A percentile compares a stretch with the other conserved stretches of the same genome.
phyloP scores from a whole-genome alignment of 2,329 filamentous ascomycete species.

The Onygenales sp. region DNA sequence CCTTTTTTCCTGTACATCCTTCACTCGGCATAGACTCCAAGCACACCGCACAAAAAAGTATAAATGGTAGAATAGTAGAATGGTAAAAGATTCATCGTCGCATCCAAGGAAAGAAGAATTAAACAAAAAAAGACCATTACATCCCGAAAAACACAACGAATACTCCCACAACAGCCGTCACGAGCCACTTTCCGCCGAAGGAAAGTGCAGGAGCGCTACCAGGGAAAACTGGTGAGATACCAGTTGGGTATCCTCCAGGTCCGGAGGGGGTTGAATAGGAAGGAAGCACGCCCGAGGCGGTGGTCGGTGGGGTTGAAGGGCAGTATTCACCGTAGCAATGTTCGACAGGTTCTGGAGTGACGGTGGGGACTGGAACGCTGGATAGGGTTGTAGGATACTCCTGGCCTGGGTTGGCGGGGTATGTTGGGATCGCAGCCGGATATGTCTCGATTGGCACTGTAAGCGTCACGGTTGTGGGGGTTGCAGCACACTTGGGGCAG shows the following conservation, averaged over 20 bases:
- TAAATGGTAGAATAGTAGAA: too few relatives aligned
- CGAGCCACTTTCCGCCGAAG: not conserved
- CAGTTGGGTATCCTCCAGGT: not conserved
- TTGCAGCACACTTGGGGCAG: slow-evolving; percentile 9
- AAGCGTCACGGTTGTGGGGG: slow-evolving; percentile 26
- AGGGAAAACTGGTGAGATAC: not conserved
- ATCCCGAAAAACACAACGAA: not conserved
- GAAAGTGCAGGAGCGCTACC: slow-evolving; percentile 1
- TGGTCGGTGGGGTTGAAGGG: not conserved
- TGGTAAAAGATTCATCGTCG: not conserved
- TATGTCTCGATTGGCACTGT: slow-evolving; percentile 16
- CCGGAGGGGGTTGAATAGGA: not conserved
- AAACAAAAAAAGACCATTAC: not conserved
- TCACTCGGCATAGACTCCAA: not conserved
- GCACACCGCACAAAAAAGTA: not conserved
- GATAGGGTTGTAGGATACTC: not conserved
- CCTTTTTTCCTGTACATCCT: too few relatives aligned
- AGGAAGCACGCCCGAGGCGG: not conserved
- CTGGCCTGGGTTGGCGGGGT: not conserved
- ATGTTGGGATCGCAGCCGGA: not conserved
- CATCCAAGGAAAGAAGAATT: not conserved
- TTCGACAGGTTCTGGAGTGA: not conserved
- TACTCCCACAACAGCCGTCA: not conserved
- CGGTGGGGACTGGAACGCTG: not conserved
- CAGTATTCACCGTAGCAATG: not conserved